Conservation (phyloP, 2,329 filamentous ascomycete genomes). For the Pseudogymnoascus sp. region DNA sequence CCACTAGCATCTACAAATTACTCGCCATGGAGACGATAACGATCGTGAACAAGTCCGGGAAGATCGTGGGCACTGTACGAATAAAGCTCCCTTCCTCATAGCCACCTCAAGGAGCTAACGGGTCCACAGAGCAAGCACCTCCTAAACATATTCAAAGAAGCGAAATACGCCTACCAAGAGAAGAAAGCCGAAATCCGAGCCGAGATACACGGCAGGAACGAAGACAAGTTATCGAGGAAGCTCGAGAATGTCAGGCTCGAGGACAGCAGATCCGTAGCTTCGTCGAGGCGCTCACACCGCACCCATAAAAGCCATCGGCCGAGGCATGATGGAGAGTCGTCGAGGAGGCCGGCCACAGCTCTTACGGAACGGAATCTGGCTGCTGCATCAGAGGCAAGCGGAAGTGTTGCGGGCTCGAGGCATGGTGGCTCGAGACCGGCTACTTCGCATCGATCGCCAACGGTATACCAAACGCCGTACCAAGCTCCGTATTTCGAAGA, state of each 20-base stretch:
- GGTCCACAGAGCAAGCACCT: slow-evolving; percentile 74
- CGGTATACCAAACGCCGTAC: slow-evolving; percentile 5
- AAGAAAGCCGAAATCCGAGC: slow-evolving; percentile 76
- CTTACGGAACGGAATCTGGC: slow-evolving; percentile 22
- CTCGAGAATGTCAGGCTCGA: slow-evolving; percentile 20
- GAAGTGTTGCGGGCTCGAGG: slow-evolving; percentile 19
- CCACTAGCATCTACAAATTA: background rate
- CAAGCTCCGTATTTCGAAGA: slow-evolving; percentile 16
- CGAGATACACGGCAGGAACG: slow-evolving; percentile 52
- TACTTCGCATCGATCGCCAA: slow-evolving; percentile 18
- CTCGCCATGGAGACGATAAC: slow-evolving; percentile 69
- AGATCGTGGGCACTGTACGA: slow-evolving; percentile 79
- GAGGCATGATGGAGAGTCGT: slow-evolving; percentile 12
- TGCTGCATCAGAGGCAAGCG: slow-evolving; percentile 22
- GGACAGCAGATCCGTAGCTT: slow-evolving; percentile 33
- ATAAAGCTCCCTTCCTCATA: slow-evolving; percentile 11
- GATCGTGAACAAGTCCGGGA: slow-evolving; percentile 84
- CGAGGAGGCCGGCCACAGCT: slow-evolving; percentile 11
- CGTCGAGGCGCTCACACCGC: slow-evolving; percentile 32
- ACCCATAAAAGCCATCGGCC: slow-evolving; percentile 24
- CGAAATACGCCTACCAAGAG: slow-evolving; percentile 78
- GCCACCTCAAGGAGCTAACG: slow-evolving; percentile 14
- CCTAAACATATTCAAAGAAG: slow-evolving; percentile 85
- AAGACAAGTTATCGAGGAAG: slow-evolving; percentile 54
- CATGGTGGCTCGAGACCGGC: slow-evolving; percentile 18